Percentiles rank a stretch among this genome's conserved stretches.
These are phyloP conservation scores for Raddia distichophylla DNA, from an alignment of 176 grass and related monocot genomes.

Conservation along the genomic window DNA sequence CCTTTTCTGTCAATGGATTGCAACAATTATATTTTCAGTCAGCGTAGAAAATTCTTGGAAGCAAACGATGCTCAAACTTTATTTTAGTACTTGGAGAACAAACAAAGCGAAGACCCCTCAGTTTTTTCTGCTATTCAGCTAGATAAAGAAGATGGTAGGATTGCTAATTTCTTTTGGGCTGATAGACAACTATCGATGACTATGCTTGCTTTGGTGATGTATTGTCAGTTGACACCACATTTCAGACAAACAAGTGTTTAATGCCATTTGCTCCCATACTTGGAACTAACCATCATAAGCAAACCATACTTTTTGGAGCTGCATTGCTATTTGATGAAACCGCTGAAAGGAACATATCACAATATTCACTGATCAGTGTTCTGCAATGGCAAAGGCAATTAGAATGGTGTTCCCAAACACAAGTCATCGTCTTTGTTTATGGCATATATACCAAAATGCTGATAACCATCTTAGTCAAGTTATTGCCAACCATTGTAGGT, in stretches of 20 bases:
- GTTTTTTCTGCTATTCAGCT: slow-evolving; percentile 56
- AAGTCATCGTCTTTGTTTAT: slow-evolving; percentile 50
- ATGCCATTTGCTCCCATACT: slow-evolving; percentile 54
- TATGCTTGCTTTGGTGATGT: slow-evolving; percentile 60
- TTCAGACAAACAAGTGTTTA: slow-evolving; percentile 37
- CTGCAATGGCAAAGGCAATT: slow-evolving; percentile 46
- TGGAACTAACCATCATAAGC: slow-evolving; percentile 59
- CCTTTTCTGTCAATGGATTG: no score
- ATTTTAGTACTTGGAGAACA: slow-evolving; percentile 33
- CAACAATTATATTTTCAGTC: not conserved
- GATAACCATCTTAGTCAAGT: slow-evolving; percentile 27
- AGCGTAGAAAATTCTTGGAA: not conserved
- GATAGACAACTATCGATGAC: slow-evolving; percentile 46
- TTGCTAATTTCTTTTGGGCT: slow-evolving; percentile 51
- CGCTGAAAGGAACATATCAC: no score
- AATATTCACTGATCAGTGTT: slow-evolving; percentile 43
- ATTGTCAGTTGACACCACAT: slow-evolving; percentile 55
- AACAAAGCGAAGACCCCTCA: slow-evolving; percentile 42
- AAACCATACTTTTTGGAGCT: slow-evolving; percentile 55
- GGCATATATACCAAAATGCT: slow-evolving; percentile 48
- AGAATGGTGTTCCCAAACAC: slow-evolving; percentile 38
- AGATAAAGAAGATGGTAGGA: slow-evolving; percentile 37
- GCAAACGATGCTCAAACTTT: not conserved
- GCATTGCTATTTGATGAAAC: slow-evolving; percentile 58
- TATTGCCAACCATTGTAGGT: slow-evolving; percentile 21